Evolutionary conservation across 2,329 filamentous ascomycete species (phyloP).

Genomic region (Aspergillus sp.): DNA sequence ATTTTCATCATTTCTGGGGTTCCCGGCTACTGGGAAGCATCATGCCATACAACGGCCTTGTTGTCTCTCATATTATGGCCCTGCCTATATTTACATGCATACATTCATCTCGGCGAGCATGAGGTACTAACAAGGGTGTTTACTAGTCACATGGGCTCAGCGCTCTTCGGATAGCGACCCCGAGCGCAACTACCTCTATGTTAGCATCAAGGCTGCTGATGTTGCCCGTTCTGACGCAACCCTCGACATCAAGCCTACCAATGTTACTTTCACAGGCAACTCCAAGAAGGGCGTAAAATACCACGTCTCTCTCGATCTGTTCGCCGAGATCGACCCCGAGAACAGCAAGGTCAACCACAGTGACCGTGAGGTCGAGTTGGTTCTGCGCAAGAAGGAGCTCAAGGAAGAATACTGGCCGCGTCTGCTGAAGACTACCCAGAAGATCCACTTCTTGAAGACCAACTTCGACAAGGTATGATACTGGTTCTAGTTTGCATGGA

Average conservation of each 20-base stretch:
- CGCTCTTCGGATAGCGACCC: constrained; percentile 79
- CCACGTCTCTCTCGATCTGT: constrained; percentile 83
- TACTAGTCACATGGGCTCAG: constrained; percentile 92
- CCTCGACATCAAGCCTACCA: constrained; percentile 77
- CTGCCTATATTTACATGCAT: constrained; percentile 7
- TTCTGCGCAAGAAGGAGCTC: constrained; percentile 95
- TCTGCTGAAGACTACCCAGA: constrained; percentile 85
- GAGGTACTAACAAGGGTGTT: constrained; percentile 11
- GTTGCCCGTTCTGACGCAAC: constrained; percentile 73
- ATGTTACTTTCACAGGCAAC: constrained; percentile 78
- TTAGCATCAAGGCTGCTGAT: constrained; percentile 87
- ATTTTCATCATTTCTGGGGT: constrained; percentile 8
- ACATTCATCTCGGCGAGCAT: neutral
- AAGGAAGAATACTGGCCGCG: constrained; percentile 95
- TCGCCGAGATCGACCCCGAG: constrained; percentile 81
- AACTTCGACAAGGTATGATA: constrained; percentile 86
- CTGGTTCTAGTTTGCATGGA: neutral
- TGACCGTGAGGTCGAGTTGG: constrained; percentile 81
- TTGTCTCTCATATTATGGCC: neutral
- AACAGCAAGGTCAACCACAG: constrained; percentile 88
- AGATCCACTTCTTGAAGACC: constrained; percentile 94
- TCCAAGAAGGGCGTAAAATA: constrained; percentile 87
- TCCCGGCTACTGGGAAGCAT: constrained; percentile 11
- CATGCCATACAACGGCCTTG: constrained; percentile 6
- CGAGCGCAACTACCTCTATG: constrained; percentile 90